phyloP scores from a whole-genome alignment of 2,329 filamentous ascomycete genomes.

The Monosporascus ibericus region DNA sequence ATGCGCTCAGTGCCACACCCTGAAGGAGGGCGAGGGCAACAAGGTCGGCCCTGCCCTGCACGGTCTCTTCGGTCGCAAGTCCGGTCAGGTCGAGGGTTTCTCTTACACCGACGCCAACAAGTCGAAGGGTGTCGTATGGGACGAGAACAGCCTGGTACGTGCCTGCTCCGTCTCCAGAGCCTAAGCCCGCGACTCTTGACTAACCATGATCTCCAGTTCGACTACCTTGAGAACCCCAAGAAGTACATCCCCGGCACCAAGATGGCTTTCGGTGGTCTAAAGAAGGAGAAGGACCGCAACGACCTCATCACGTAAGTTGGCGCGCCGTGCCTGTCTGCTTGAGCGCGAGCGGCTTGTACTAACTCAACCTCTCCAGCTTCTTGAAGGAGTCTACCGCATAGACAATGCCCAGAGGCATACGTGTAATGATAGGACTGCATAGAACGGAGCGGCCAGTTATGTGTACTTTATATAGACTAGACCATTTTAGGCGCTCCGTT shows the following conservation, averaged over 20 bases:
- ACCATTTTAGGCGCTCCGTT: conserved; percentile 20
- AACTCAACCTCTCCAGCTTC: conserved; percentile 40
- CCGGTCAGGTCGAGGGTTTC: conserved; percentile 85
- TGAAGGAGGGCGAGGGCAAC: conserved; percentile 85
- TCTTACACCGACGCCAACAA: conserved; percentile 99
- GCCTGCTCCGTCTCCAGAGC: conserved; percentile 5
- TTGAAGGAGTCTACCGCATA: conserved; percentile 66
- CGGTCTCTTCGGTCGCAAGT: conserved; percentile 96
- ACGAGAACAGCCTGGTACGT: conserved; percentile 75
- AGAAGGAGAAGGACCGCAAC: conserved; percentile 99
- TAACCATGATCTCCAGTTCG: conserved; percentile 55
- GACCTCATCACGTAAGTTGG: conserved; percentile 87
- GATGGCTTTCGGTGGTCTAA: conserved; percentile 99
- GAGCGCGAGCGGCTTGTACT: neutral
- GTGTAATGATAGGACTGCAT: conserved; percentile 30
- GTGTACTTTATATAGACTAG: conserved; percentile 29
- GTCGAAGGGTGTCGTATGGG: conserved; percentile 86
- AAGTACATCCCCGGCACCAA: conserved; percentile 99
- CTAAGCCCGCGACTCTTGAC: neutral
- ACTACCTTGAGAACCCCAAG: conserved; percentile 99
- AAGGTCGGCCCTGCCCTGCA: conserved; percentile 96
- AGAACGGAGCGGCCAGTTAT: conserved; percentile 25
- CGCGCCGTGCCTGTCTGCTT: neutral
- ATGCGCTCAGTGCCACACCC: conserved; percentile 97
- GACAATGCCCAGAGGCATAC: conserved; percentile 29